These are phyloP conservation scores for Puccinia horiana DNA, from an alignment of 1,284 basidiomycete species.

Conservation along the genomic window DNA sequence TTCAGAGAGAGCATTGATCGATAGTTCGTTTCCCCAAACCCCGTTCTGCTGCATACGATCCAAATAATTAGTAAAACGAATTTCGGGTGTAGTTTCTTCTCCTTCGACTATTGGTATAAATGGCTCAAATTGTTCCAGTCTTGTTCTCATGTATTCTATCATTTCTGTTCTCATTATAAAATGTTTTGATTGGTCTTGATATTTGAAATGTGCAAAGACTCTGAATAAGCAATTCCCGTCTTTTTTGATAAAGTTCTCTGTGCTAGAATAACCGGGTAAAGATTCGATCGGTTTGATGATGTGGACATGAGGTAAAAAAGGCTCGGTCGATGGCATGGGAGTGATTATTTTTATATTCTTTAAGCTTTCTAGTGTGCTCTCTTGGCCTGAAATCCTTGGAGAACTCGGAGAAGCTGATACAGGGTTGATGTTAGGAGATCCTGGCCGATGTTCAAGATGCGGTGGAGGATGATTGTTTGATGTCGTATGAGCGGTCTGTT, in stretches of 20 bases:
- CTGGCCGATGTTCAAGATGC: no score
- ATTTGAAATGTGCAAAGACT: not conserved
- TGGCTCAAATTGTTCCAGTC: not conserved
- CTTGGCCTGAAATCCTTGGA: no score
- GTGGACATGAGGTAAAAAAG: no score
- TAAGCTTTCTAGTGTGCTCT: no score
- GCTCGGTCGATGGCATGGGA: not conserved
- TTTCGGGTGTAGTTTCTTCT: not conserved
- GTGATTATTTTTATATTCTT: not conserved
- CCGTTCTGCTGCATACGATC: not conserved
- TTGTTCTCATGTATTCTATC: not conserved
- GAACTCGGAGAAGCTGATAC: no score
- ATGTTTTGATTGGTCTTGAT: not conserved
- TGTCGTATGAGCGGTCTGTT: no score
- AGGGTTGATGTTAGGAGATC: no score
- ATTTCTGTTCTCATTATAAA: not conserved
- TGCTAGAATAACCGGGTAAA: not conserved
- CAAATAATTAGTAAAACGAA: not conserved
- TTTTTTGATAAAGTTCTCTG: not conserved
- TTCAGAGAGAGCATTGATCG: not conserved
- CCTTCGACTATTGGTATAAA: not conserved
- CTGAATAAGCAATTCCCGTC: slow-evolving; percentile 12
- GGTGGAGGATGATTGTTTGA: no score
- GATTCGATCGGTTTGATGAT: not conserved
- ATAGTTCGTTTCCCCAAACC: not conserved